phyloP scores from a whole-genome alignment of 495 filamentous ascomycete genomes.

The Aspergillus indologenus region DNA sequence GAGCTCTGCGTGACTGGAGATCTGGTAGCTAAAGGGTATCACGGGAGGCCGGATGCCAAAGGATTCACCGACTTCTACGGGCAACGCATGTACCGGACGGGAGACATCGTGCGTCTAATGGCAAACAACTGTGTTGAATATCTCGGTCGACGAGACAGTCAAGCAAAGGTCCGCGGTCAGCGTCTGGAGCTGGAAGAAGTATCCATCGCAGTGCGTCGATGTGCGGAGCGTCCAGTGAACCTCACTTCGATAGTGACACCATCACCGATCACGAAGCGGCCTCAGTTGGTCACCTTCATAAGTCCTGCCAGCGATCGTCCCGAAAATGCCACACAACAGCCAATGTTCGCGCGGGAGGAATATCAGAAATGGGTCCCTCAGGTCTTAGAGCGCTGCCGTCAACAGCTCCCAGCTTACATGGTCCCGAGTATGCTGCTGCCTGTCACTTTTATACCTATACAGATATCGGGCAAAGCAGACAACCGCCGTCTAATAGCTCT shows the following conservation, averaged over 20 bases:
- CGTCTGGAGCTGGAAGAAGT: slow-evolving; percentile 41
- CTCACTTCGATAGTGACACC: slow-evolving; percentile 24
- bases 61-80: slow-evolving; percentile 24
- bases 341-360: background rate
- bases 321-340: background rate
- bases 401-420: slow-evolving; percentile 40
- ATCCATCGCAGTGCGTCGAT: slow-evolving; percentile 23
- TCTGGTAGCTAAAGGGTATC: slow-evolving; percentile 75
- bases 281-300: slow-evolving; percentile 26
- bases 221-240: slow-evolving; percentile 20
- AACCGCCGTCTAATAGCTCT: slow-evolving; percentile 24
- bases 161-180: slow-evolving; percentile 33
- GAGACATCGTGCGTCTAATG: slow-evolving; percentile 16
- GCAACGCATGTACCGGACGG: slow-evolving; percentile 15
- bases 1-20: slow-evolving; percentile 78
- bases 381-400: slow-evolving; percentile 18
- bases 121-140: slow-evolving; percentile 17
- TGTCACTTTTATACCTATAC: slow-evolving; percentile 21
- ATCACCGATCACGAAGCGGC: slow-evolving; percentile 19
- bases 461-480: slow-evolving; percentile 38
- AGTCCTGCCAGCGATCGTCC: slow-evolving; percentile 5
- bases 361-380: slow-evolving; percentile 14
- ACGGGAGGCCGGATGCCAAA: slow-evolving; percentile 56
- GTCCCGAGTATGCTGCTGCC: slow-evolving; percentile 34
- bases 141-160: slow-evolving; percentile 10